Percentiles rank a stretch among this genome's conserved stretches.
phyloP scores from a whole-genome alignment of 1,139 yeast species.

The Magnusiomyces magnusii region DNA sequence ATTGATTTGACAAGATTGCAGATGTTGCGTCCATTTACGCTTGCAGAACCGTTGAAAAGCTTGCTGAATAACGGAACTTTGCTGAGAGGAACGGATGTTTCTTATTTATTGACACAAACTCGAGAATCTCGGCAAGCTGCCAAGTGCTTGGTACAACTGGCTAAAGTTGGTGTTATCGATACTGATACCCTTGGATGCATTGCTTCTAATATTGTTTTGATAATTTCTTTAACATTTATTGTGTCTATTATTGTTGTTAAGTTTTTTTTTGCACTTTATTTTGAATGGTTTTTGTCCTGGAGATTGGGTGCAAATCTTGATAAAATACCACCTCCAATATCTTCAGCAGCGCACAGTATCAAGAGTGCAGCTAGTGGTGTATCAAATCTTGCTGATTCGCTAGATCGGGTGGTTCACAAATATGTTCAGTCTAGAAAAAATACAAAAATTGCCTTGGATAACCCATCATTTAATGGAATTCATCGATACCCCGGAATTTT shows the following conservation, averaged over 20 bases:
- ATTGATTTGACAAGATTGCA: constrained; percentile 61
- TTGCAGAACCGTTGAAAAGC: constrained; percentile 53
- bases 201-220: constrained; percentile 64
- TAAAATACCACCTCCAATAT: constrained; percentile 7
- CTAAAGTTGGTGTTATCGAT: constrained; percentile 76
- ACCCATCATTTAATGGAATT: background rate
- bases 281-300: constrained; percentile 52
- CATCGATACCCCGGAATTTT: background rate
- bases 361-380: constrained; percentile 8
- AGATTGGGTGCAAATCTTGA: constrained; percentile 17
- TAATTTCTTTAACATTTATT: constrained; percentile 65
- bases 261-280: constrained; percentile 76
- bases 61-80: constrained; percentile 11
- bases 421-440: background rate
- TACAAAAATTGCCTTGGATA: background rate
- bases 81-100: constrained; percentile 16
- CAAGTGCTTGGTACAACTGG: constrained; percentile 66
- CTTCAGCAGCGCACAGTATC: constrained; percentile 11
- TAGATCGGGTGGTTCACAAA: background rate
- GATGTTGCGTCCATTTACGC: constrained; percentile 55
- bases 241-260: constrained; percentile 60
- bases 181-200: constrained; percentile 80
- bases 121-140: constrained; percentile 47
- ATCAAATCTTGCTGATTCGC: constrained; percentile 5
- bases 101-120: constrained; percentile 13